These are phyloP conservation scores for Daldinia sp. DNA, from an alignment of 2,329 filamentous ascomycete genomes.

Conservation along the genomic window DNA sequence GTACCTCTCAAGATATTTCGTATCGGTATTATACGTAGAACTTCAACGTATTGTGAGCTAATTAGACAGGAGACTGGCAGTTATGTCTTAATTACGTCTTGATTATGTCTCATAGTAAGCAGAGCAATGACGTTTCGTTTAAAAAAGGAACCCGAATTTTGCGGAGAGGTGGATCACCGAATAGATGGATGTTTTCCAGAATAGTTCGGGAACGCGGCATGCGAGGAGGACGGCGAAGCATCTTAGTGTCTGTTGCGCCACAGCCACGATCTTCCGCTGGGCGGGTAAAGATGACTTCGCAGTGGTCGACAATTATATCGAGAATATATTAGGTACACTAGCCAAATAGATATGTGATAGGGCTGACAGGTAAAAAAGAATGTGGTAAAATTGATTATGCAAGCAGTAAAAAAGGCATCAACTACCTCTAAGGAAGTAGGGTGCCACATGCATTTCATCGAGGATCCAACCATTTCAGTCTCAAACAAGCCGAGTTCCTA, in stretches of 20 bases:
- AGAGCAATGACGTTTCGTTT: slow-evolving; percentile 7
- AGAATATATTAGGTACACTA: not conserved
- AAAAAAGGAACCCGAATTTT: slow-evolving; percentile 8
- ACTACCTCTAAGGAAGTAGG: not conserved
- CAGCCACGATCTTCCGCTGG: slow-evolving; percentile 26
- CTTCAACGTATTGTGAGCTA: slow-evolving; percentile 7
- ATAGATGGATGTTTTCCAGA: slow-evolving; percentile 28
- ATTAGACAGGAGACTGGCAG: not conserved
- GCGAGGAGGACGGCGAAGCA: slow-evolving; percentile 6
- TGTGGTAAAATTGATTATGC: slow-evolving; percentile 7
- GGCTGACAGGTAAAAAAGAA: slow-evolving; percentile 24
- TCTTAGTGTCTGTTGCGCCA: slow-evolving; percentile 17
- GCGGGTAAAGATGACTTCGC: not conserved
- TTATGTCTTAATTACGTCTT: too few relatives aligned
- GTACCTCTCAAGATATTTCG: not conserved
- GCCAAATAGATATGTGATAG: slow-evolving; percentile 17
- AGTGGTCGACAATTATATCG: slow-evolving; percentile 2
- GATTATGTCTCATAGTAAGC: slow-evolving; percentile 8
- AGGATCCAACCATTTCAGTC: slow-evolving; percentile 17
- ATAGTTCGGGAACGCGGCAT: slow-evolving; percentile 23
- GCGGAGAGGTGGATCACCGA: slow-evolving; percentile 9
- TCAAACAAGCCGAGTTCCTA: slow-evolving; percentile 10
- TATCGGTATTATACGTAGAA: not conserved
- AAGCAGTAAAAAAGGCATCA: too few relatives aligned
- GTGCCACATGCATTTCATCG: not conserved